Percentiles rank a stretch among this genome's conserved stretches.
These are phyloP conservation scores for Eucalyptus brandiana DNA, from an alignment of 345 rosid genomes.

Conservation along the genomic window DNA sequence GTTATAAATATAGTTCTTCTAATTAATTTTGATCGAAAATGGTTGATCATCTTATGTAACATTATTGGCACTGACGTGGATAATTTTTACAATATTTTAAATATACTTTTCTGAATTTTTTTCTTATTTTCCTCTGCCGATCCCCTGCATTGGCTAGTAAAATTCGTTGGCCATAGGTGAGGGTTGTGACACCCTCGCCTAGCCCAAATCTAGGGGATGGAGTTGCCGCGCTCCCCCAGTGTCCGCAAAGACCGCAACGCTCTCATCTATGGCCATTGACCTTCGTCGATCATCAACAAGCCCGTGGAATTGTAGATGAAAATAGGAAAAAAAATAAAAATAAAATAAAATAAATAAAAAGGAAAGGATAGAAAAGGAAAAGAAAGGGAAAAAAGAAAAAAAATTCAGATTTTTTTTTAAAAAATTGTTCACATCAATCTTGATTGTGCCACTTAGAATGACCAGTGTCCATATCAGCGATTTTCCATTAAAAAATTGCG, in stretches of 20 bases:
- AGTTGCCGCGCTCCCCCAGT: neutral
- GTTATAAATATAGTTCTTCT: neutral
- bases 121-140: neutral
- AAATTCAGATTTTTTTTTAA: neutral
- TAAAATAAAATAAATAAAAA: neutral
- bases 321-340: neutral
- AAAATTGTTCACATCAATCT: rapidly evolving
- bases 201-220: neutral
- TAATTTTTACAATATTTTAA: neutral
- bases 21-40: neutral
- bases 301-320: neutral
- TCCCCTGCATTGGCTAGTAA: neutral
- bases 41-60: neutral
- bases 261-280: neutral
- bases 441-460: neutral
- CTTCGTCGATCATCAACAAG: neutral
- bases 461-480: rapidly evolving
- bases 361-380: neutral
- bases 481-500: neutral
- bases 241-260: neutral
- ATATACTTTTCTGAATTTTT: neutral
- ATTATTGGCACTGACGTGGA: rapidly evolving
- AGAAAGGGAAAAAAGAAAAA: neutral
- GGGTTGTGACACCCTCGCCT: neutral
- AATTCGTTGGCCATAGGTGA: neutral